These are phyloP conservation scores for Spiraea crenata DNA, from an alignment of 331 rosid genomes.

Conservation along the genomic window DNA sequence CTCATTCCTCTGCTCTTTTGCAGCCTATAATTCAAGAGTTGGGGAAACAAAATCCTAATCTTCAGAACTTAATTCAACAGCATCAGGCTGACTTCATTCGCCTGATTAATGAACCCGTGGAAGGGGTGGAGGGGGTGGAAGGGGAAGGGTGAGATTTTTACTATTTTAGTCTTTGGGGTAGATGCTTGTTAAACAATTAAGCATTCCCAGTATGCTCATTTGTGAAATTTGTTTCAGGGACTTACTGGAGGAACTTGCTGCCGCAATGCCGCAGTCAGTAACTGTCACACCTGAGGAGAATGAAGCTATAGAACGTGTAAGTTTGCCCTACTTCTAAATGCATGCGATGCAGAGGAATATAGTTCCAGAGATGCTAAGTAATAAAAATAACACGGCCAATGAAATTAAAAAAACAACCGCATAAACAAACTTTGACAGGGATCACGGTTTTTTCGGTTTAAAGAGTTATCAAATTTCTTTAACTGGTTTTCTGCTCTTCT, in stretches of 20 bases:
- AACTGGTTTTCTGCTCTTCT: background rate
- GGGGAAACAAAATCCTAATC: constrained; percentile 94
- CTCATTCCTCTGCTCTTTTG: constrained; percentile 27
- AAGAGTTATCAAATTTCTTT: background rate
- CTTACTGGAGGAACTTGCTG: constrained; percentile 57
- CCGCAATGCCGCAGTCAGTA: constrained; percentile 61
- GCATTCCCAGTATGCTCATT: constrained; percentile 17
- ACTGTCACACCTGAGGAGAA: constrained; percentile 89
- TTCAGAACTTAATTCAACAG: constrained; percentile 77
- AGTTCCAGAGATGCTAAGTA: background rate
- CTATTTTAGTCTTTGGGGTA: background rate
- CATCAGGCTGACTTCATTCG: constrained; percentile 89
- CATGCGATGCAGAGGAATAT: background rate
- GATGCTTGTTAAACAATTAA: background rate
- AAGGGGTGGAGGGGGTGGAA: constrained; percentile 86
- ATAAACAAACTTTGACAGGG: background rate
- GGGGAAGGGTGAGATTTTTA: constrained; percentile 47
- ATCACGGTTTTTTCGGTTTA: background rate
- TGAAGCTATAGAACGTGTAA: constrained; percentile 87
- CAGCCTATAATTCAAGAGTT: constrained; percentile 99
- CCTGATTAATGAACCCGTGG: constrained; percentile 78
- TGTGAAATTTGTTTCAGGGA: constrained; percentile 45
- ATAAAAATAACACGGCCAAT: too few relatives aligned
- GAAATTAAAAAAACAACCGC: too few relatives aligned
- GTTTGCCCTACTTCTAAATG: constrained; percentile 24